These are phyloP conservation scores for Colletotrichum camelliae DNA, from an alignment of 2,329 filamentous ascomycete species.

Conservation along the genomic window DNA sequence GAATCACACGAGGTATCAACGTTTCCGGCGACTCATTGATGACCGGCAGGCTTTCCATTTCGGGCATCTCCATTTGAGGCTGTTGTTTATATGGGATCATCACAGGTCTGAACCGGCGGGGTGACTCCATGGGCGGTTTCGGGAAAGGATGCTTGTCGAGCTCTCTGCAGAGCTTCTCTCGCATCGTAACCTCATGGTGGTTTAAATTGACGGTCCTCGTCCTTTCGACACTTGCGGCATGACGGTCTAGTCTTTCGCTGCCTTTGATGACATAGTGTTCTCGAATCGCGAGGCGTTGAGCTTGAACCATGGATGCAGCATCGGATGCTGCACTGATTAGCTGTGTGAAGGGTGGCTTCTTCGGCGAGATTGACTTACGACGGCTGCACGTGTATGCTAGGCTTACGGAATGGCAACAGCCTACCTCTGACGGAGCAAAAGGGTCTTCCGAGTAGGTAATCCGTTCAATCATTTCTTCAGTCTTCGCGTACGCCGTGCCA, in stretches of 20 bases:
- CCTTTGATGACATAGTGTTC: constrained; percentile 6
- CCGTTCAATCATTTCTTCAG: constrained; percentile 7
- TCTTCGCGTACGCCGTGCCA: neutral
- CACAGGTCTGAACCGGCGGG: constrained; percentile 4
- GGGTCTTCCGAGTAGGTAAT: constrained; percentile 11
- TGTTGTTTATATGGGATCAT: neutral
- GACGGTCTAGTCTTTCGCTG: neutral
- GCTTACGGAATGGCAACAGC: neutral
- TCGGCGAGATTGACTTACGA: neutral
- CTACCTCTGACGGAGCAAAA: neutral
- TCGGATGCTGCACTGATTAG: neutral
- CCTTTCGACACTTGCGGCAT: neutral
- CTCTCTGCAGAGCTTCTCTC: constrained; percentile 6
- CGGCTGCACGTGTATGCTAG: neutral
- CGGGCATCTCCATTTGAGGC: neutral
- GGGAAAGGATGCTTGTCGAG: neutral
- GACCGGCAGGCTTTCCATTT: neutral
- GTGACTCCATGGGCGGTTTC: neutral
- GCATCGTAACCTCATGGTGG: constrained; percentile 4
- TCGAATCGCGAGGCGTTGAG: constrained; percentile 4
- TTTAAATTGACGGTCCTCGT: constrained; percentile 3
- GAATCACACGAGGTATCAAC: neutral
- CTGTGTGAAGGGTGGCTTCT: neutral
- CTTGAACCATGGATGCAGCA: neutral
- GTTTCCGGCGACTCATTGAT: neutral